phyloP scores from a whole-genome alignment of 2,329 filamentous ascomycete genomes.

The Daldinia eschscholtzii region DNA sequence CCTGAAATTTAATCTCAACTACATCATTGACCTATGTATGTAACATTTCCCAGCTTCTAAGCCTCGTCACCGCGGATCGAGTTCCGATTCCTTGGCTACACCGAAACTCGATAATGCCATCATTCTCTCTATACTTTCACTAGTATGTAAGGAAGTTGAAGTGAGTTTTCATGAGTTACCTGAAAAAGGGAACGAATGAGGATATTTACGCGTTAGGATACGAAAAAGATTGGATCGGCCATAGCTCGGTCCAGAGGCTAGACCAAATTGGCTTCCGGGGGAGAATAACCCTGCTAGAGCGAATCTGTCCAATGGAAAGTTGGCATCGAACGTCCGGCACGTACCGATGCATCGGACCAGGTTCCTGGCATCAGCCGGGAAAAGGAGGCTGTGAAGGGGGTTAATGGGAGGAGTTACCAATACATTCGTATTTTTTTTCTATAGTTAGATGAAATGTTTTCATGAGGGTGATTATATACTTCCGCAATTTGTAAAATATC shows the following conservation, averaged over 20 bases:
- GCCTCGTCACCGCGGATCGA: not conserved
- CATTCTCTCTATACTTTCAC: not conserved
- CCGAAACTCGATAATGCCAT: not conserved
- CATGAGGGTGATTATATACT: not conserved
- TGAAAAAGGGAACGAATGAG: not conserved
- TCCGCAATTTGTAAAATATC: not conserved
- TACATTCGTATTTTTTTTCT: not conserved
- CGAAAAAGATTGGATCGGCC: not conserved
- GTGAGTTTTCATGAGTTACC: not conserved
- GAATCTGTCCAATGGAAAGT: not conserved
- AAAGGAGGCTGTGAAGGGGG: not conserved
- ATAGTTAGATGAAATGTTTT: not conserved
- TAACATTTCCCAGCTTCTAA: not conserved
- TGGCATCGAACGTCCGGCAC: not conserved
- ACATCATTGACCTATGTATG: not conserved
- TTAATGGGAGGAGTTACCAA: not conserved
- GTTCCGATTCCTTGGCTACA: not conserved
- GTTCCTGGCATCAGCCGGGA: not conserved
- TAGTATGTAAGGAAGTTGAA: too few species aligned
- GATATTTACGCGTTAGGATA: not conserved
- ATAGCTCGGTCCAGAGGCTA: not conserved
- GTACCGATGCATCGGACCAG: not conserved
- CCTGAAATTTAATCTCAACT: not conserved
- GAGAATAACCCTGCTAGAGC: too few species aligned
- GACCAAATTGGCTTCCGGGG: not conserved